Evolutionary conservation across 1,284 basidiomycete genomes (phyloP), one percentile per base, ranked within the genome.

Genomic region (Naganishia liquefaciens): DNA sequence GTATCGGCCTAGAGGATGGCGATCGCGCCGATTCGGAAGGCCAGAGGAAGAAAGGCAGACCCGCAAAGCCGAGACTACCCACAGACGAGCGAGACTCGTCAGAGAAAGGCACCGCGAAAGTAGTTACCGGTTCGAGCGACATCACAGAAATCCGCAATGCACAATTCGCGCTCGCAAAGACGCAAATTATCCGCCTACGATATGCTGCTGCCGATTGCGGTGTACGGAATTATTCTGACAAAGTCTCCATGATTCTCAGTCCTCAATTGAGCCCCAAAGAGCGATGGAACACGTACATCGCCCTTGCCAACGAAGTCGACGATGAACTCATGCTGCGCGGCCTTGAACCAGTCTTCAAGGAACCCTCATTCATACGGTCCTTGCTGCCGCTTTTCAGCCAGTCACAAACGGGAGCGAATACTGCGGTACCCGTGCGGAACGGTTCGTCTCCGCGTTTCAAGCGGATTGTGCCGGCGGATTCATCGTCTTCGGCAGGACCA

Each of bases 191-290:
- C 15, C 33, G 47, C 23, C 30, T 60, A 15, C 57, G 57, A 23
- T 60, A 60, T 27, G 57, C 57, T 28, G 57, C 57, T 4, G 57
- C 46, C 5, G 57, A 60, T 13, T 42, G 33, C 37, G 27, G n/a
- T 19, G 50, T 60, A 5, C 30, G 6, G 21, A 25, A 60, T 40
- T 60, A 60, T 27, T 33, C 33, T 2, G 21, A 15, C 19, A 47
- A 47, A n/a, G 37, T 50, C 13, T 33, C 49, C 15, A 23, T 33
- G 4, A 50, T 60, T 30, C 39, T 60, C 11, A 42, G 44, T 27
- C 28, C 47, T 15, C 46, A 40, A 3, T 2, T 50, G 44, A 39
- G 25, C 37, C 46, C 57, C 23, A 13, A 39, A n/a, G 37, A 33
- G 10, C 49, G 57, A 21, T 60, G 57, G 57, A 37, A 60, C 27